Evolutionary conservation across 1,284 basidiomycete genomes (phyloP).

Genomic region (Malassezia yamatoensis): DNA sequence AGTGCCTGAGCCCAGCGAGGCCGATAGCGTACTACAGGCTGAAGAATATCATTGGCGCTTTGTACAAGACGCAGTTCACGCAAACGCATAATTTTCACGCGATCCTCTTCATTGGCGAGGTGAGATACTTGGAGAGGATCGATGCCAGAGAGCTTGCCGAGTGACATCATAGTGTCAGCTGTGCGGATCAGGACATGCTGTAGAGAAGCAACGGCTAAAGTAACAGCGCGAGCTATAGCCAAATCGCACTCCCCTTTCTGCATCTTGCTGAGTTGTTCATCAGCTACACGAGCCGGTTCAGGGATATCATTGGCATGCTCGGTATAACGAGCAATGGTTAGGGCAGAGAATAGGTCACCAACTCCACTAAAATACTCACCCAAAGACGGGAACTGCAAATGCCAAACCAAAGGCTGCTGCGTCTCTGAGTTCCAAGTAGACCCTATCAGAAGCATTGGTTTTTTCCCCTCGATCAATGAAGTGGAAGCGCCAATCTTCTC

Average conservation of each 20-base stretch:
- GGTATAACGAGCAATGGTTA: slow-evolving; percentile 72
- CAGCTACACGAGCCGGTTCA: not conserved
- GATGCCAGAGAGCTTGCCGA: not conserved
- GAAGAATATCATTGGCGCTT: slow-evolving; percentile 34
- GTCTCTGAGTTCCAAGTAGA: slow-evolving; percentile 41
- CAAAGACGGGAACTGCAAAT: slow-evolving; percentile 67
- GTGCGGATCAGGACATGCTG: slow-evolving; percentile 61
- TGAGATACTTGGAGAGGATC: slow-evolving; percentile 12
- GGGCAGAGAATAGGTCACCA: slow-evolving; percentile 89
- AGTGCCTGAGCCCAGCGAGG: slow-evolving; percentile 23
- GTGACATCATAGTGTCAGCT: not conserved
- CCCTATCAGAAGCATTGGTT: slow-evolving; percentile 40
- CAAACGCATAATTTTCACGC: slow-evolving; percentile 35
- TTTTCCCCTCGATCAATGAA: slow-evolving; percentile 20
- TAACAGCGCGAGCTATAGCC: slow-evolving; percentile 53
- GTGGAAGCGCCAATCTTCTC: slow-evolving; percentile 20
- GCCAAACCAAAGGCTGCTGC: slow-evolving; percentile 49
- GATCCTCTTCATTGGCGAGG: slow-evolving; percentile 21
- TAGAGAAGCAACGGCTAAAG: slow-evolving; percentile 64
- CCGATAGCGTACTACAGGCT: slow-evolving; percentile 27
- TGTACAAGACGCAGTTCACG: slow-evolving; percentile 41
- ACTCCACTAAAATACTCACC: slow-evolving; percentile 91
- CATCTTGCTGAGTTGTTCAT: not conserved
- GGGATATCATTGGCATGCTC: slow-evolving; percentile 12
- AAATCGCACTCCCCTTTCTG: slow-evolving; percentile 30